phyloP scores from a whole-genome alignment of 345 rosid species.

The Lepidium sativum region DNA sequence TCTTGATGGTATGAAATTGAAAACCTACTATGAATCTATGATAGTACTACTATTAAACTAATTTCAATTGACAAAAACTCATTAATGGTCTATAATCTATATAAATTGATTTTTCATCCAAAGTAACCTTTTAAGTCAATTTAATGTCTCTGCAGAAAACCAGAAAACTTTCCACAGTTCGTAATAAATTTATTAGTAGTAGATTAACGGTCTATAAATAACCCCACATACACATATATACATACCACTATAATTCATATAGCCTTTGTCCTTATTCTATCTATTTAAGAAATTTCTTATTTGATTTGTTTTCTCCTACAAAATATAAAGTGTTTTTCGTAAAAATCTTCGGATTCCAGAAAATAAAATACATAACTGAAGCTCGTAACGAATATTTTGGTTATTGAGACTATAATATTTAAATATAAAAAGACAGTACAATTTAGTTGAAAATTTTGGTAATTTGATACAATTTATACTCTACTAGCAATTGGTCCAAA shows the following conservation, averaged over 20 bases:
- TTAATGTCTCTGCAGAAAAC: constrained; percentile 3
- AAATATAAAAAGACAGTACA: background rate
- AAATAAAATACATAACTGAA: background rate
- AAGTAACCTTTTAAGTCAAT: background rate
- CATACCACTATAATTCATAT: background rate
- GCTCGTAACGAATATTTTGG: constrained; percentile 18
- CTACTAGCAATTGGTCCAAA: constrained; percentile 9
- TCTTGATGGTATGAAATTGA: background rate
- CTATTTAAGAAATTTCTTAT: background rate
- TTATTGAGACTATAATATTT: background rate
- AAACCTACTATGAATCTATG: background rate
- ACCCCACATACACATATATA: background rate
- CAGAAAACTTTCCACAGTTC: constrained; percentile 1
- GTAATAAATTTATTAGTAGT: background rate
- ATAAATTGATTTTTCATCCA: background rate
- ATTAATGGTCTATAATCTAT: background rate
- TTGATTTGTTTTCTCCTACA: background rate
- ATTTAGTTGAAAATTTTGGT: background rate
- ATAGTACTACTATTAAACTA: background rate
- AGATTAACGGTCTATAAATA: background rate
- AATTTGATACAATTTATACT: background rate
- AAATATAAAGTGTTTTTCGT: background rate
- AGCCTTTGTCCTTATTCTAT: background rate
- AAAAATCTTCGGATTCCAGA: background rate
- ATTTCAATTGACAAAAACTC: background rate